These are phyloP conservation scores for Colletotrichum musae DNA, from an alignment of 2,329 filamentous ascomycete species.

Conservation along the genomic window DNA sequence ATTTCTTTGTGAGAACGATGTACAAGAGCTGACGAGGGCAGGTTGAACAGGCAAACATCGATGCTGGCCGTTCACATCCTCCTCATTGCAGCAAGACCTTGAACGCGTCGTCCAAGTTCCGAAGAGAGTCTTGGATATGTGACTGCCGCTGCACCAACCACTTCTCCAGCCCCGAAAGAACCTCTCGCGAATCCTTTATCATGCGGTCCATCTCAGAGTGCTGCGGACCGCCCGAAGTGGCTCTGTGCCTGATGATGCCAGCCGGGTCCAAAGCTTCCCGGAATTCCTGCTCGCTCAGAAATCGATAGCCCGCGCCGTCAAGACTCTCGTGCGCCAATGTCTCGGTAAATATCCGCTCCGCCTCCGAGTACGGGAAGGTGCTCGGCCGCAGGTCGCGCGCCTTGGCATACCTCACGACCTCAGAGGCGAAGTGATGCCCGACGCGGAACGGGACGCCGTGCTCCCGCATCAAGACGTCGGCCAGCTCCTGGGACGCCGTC, in stretches of 20 bases:
- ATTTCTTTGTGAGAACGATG: no score
- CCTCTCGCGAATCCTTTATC: neutral
- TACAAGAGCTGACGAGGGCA: no score
- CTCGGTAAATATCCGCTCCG: conserved; percentile 19
- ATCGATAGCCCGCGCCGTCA: neutral
- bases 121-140: conserved; percentile 6
- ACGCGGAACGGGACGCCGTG: conserved; percentile 32
- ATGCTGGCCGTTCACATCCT: neutral
- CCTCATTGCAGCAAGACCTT: neutral
- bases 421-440: conserved; percentile 38
- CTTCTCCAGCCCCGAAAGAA: neutral
- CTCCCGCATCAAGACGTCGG: conserved; percentile 31
- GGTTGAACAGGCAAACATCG: no score
- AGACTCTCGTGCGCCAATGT: conserved; percentile 17
- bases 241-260: conserved; percentile 25
- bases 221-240: conserved; percentile 32
- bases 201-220: conserved; percentile 32
- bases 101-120: conserved; percentile 9
- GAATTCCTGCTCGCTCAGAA: conserved; percentile 21
- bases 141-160: conserved; percentile 22
- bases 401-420: conserved; percentile 32
- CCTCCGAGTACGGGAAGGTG: conserved; percentile 23
- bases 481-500: conserved; percentile 37
- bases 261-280: conserved; percentile 17
- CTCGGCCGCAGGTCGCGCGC: conserved; percentile 10